These are phyloP conservation scores for Mimosa bimucronata DNA, from an alignment of 306 rosid genomes.

Conservation along the genomic window DNA sequence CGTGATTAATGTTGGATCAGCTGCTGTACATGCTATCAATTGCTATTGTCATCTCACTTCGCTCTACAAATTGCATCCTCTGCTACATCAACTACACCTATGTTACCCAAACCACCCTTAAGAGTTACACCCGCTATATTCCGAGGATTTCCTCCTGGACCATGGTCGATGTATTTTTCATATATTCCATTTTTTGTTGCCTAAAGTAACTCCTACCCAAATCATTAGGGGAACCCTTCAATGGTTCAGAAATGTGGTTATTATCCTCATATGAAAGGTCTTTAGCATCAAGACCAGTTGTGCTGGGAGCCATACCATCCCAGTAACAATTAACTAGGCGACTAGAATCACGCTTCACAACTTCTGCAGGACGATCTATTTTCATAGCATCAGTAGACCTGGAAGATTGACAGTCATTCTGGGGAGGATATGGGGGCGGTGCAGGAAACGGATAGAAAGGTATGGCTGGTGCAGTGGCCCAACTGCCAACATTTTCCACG, in stretches of 20 bases:
- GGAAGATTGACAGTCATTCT: constrained; percentile 50
- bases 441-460: constrained; percentile 97
- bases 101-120: constrained; percentile 43
- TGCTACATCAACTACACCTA: constrained; percentile 57
- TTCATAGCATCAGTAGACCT: constrained; percentile 37
- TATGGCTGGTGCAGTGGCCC: constrained; percentile 90
- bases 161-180: constrained; percentile 60
- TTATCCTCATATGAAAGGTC: constrained; percentile 39
- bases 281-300: constrained; percentile 52
- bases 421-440: constrained; percentile 64
- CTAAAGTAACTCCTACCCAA: constrained; percentile 69
- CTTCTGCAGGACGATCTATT: constrained; percentile 49
- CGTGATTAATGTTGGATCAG: constrained; percentile 62
- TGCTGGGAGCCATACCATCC: constrained; percentile 60
- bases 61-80: constrained; percentile 66
- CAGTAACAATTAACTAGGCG: constrained; percentile 45
- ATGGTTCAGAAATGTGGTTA: constrained; percentile 46
- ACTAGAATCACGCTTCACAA: constrained; percentile 42
- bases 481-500: constrained; percentile 54
- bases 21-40: constrained; percentile 62
- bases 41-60: constrained; percentile 62
- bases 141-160: constrained; percentile 53
- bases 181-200: constrained; percentile 84
- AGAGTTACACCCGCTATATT: constrained; percentile 49
- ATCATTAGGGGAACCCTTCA: constrained; percentile 59